These are phyloP conservation scores for Emmonsiellopsis sp. DNA, from an alignment of 2,329 filamentous ascomycete species.

Conservation along the genomic window DNA sequence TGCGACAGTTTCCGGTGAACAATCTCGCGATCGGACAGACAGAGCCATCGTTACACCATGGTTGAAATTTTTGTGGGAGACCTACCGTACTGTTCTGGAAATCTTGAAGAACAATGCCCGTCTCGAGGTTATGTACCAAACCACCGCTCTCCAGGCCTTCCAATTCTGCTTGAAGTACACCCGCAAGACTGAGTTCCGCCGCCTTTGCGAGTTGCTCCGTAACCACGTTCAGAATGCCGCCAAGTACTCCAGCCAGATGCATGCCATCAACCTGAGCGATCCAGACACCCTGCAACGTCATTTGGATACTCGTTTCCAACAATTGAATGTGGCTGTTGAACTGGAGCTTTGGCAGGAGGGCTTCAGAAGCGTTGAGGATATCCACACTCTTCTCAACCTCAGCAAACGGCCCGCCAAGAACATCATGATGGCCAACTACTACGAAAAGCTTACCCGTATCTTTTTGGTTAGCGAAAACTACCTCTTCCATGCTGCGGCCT, in stretches of 20 bases:
- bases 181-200: conserved; percentile 97
- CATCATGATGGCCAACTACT: conserved; percentile 99
- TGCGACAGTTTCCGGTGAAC: conserved; percentile 94
- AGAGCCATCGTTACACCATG: conserved; percentile 96
- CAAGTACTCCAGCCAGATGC: conserved; percentile 98
- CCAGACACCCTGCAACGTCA: conserved; percentile 95
- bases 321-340: conserved; percentile 95
- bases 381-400: conserved; percentile 90
- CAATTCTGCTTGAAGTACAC: conserved; percentile 98
- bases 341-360: conserved; percentile 98
- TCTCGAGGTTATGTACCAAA: conserved; percentile 96
- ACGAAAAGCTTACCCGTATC: conserved; percentile 96
- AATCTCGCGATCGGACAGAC: conserved; percentile 94
- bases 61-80: conserved; percentile 99
- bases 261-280: conserved; percentile 97
- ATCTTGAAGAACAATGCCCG: conserved; percentile 99
- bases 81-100: conserved; percentile 94
- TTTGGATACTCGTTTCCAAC: conserved; percentile 95
- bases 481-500: conserved; percentile 95
- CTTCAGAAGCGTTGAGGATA: conserved; percentile 98
- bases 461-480: conserved; percentile 99
- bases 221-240: conserved; percentile 98
- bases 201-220: conserved; percentile 92
- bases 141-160: conserved; percentile 94
- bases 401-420: conserved; percentile 99